Percentiles rank a stretch among this genome's conserved stretches.
Evolutionary conservation across 345 rosid species (phyloP).

Genomic region (Camelina sativa): DNA sequence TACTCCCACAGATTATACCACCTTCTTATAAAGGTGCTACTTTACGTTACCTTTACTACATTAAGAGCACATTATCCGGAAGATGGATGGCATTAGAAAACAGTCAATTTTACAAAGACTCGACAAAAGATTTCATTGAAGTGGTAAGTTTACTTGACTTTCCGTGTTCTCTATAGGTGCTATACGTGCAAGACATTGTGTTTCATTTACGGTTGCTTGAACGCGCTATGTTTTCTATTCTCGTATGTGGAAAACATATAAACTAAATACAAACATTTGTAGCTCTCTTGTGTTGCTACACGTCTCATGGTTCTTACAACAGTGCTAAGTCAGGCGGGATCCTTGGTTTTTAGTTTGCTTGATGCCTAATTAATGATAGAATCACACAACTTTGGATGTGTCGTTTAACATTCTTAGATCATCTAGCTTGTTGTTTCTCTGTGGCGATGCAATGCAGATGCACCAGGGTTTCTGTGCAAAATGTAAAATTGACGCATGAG

Average conservation of each 20-base stretch:
- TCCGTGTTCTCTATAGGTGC: conserved; percentile 21
- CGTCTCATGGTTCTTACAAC: conserved; percentile 23
- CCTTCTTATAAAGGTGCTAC: conserved; percentile 91
- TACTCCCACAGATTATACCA: conserved; percentile 74
- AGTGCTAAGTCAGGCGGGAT: conserved; percentile 12
- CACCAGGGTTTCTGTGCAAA: conserved; percentile 3
- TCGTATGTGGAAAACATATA: conserved; percentile 2
- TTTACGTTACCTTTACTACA: conserved; percentile 82
- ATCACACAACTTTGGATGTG: conserved; percentile 16
- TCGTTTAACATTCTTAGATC: conserved; percentile 25
- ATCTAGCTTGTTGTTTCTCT: conserved; percentile 21
- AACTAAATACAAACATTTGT: conserved; percentile 18
- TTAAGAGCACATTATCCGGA: conserved; percentile 63
- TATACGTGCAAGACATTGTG: conserved; percentile 19
- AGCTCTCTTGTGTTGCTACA: conserved; percentile 23
- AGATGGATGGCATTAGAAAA: conserved; percentile 72
- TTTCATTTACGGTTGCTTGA: conserved; percentile 32
- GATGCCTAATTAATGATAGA: conserved; percentile 24
- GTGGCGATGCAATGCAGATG: conserved; percentile 23
- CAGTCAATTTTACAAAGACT: conserved; percentile 54
- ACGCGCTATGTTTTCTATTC: background rate
- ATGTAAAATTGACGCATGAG: conserved; percentile 26
- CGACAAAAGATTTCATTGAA: conserved; percentile 54
- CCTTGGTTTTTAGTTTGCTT: conserved; percentile 25
- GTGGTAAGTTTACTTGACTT: conserved; percentile 61